Base-by-base conservation (phyloP, 73 alveolate genomes). In the Halteria grandinella region DNA sequence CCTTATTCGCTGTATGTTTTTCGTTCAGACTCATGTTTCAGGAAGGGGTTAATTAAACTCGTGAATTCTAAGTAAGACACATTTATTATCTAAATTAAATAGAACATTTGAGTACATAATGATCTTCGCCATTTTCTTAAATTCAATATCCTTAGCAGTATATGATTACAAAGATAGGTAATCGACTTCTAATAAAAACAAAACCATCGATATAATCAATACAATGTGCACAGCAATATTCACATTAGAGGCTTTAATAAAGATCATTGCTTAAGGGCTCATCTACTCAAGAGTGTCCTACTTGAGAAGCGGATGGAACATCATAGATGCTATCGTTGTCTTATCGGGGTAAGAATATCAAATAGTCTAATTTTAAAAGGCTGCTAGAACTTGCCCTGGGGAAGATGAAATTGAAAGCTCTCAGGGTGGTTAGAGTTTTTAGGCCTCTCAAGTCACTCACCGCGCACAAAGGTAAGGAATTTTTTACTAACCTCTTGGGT, bases 251-350 rank as follows among this genome's bases (percentile, higher is more conserved):
- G 55, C 66, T 54, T 15, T 66, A 23, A 50, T 89, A 0, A 89
- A 89, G 58, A 78, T 89, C 14, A 25, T 89, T 11, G 96, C 89
- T 7, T 44, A 37, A 36, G 96, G 96, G 21, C 51, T 89, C 21
- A 17, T 79, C 32, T 25, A 79, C 15, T 75, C 64, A 32, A 47
- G 23, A 17, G 37, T 39, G 15, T 55, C 93, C 0, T 89, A 89
- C 53, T 64, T 89, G 11, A 85, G 94, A 50, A 91, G 79, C 63
- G 85, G 88, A 24, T 89, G 96, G 96, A 89, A 89, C 55, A 31
- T 85, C 7, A 69, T 89, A 12, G 96, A 89, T 71, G 86, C 86
- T 69, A 50, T 73, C 27, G 87, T 89, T 11, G 88, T 89, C 0
- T 59, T 82, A 34, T 49, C 87, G 10, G 89, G 91, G 80, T 66